Evolutionary conservation across 352 stramenopile genomes (phyloP).

Genomic region (Pythium aphanidermatum): DNA sequence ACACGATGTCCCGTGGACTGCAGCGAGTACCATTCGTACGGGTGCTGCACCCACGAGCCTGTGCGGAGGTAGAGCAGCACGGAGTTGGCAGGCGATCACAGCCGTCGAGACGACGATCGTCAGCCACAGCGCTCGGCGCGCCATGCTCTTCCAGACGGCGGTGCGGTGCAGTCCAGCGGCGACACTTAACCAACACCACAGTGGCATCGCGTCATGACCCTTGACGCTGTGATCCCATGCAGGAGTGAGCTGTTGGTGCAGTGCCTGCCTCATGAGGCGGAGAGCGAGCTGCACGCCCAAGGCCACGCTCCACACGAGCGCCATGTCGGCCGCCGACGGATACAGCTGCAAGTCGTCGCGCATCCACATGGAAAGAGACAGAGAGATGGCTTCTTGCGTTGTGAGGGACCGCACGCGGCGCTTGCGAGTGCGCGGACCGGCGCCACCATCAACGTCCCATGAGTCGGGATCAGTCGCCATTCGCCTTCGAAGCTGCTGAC

Average conservation of each 20-base stretch:
- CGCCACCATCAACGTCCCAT: no score
- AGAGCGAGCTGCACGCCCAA: constrained; percentile 31
- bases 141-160: constrained; percentile 7
- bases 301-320: constrained; percentile 20
- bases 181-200: constrained; percentile 3
- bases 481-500: no score
- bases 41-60: constrained; percentile 34
- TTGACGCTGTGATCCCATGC: background rate
- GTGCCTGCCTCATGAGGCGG: constrained; percentile 4
- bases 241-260: background rate
- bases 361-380: no score
- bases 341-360: constrained; percentile 39
- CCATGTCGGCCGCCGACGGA: constrained; percentile 25
- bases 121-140: background rate
- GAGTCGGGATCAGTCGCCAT: no score
- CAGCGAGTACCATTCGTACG: constrained; percentile 59
- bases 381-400: no score
- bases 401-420: no score
- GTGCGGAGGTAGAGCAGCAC: constrained; percentile 44
- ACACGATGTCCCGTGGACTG: constrained; percentile 32
- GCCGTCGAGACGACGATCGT: background rate
- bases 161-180: constrained; percentile 6
- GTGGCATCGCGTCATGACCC: constrained; percentile 1
- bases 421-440: no score
- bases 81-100: constrained; percentile 6